phyloP scores from a whole-genome alignment of 2,329 filamentous ascomycete genomes.

The Scedosporium boydii region DNA sequence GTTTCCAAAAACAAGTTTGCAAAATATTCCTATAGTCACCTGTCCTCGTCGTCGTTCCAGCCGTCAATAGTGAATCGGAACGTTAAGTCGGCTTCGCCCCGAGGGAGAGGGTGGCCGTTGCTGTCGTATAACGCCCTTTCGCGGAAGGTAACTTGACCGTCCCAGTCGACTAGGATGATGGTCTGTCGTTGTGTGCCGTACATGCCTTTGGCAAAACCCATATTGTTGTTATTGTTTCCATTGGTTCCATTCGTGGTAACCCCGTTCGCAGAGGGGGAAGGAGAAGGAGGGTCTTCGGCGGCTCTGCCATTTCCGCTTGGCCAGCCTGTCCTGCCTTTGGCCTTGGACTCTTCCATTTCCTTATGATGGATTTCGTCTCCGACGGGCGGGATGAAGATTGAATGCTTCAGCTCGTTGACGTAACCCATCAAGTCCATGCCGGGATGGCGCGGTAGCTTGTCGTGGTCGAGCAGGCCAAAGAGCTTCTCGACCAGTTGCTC shows the following conservation, averaged over 20 bases:
- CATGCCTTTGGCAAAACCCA: constrained; percentile 45
- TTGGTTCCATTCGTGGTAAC: constrained; percentile 15
- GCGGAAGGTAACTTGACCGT: constrained; percentile 49
- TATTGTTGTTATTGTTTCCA: constrained; percentile 14
- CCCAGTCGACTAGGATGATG: constrained; percentile 51
- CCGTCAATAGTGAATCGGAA: constrained; percentile 48
- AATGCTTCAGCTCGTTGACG: constrained; percentile 43
- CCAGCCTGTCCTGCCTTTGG: constrained; percentile 18
- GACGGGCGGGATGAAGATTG: constrained; percentile 52
- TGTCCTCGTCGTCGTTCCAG: constrained; percentile 26
- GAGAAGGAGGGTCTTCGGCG: constrained; percentile 25
- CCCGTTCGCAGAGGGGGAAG: constrained; percentile 20
- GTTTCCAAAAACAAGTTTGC: neutral
- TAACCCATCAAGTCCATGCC: constrained; percentile 39
- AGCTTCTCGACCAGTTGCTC: constrained; percentile 40
- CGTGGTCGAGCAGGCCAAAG: constrained; percentile 44
- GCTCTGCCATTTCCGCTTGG: constrained; percentile 23
- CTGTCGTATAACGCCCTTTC: constrained; percentile 53
- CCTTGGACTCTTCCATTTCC: constrained; percentile 33
- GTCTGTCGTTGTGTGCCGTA: constrained; percentile 60
- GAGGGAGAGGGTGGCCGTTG: constrained; percentile 42
- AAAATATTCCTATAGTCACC: neutral
- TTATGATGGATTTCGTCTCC: constrained; percentile 35
- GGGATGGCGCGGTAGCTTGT: constrained; percentile 40
- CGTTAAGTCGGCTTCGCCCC: constrained; percentile 44